These are phyloP conservation scores for Selaginella tamariscina DNA, from an alignment of 75 land plant genomes.

Conservation along the genomic window DNA sequence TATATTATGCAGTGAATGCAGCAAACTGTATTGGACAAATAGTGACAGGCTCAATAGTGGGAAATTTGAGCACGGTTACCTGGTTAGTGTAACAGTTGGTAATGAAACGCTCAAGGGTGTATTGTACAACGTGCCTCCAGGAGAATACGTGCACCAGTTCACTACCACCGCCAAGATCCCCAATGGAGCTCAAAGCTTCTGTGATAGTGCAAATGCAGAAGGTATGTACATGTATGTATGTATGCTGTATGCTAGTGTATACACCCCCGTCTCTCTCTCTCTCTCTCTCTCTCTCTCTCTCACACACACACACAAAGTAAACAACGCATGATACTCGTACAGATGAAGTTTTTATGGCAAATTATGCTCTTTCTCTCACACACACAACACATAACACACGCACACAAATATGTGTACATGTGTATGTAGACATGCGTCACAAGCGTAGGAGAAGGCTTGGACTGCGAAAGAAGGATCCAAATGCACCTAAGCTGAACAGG, in stretches of 20 bases:
- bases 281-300: too few relatives aligned
- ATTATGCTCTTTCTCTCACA: too few relatives aligned
- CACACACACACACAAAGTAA: too few relatives aligned
- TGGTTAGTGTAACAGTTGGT: constrained; percentile 59
- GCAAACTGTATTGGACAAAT: constrained; percentile 25
- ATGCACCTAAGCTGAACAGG: constrained; percentile 65
- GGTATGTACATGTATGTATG: too few relatives aligned
- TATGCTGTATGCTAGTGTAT: too few relatives aligned
- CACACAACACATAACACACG: too few relatives aligned
- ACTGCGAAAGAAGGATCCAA: constrained; percentile 51
- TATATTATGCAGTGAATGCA: constrained; percentile 23
- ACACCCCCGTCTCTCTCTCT: too few relatives aligned
- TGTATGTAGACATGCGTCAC: not conserved
- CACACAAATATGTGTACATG: too few relatives aligned
- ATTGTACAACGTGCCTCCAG: constrained; percentile 51
- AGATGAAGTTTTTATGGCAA: too few relatives aligned
- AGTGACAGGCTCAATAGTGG: constrained; percentile 63
- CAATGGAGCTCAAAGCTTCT: not conserved
- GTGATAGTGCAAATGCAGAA: not conserved
- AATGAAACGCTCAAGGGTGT: constrained; percentile 55
- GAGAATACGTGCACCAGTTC: constrained; percentile 18
- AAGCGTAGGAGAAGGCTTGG: constrained; percentile 31
- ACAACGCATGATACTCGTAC: too few relatives aligned
- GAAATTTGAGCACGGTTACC: constrained; percentile 73
- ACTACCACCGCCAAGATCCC: constrained; percentile 1